phyloP scores from a whole-genome alignment of 441 rosid genomes.

The Populus hybrid region DNA sequence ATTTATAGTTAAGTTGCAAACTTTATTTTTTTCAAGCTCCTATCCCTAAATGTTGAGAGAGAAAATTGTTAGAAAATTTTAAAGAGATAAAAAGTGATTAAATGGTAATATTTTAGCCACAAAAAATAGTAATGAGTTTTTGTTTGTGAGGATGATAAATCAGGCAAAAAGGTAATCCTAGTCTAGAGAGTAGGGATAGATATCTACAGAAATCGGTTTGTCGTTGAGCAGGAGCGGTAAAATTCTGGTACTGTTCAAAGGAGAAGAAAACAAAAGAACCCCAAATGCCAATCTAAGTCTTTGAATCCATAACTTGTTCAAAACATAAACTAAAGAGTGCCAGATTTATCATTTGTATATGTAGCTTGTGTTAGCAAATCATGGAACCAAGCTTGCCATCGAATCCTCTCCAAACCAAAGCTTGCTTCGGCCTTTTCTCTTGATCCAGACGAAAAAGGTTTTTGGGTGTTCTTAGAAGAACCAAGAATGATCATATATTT shows the following conservation, averaged over 20 bases:
- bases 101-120: fast-evolving
- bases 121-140: no score
- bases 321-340: background rate
- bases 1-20: background rate
- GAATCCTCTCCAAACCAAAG: conserved; percentile 46
- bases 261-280: background rate
- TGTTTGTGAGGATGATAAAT: background rate
- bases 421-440: conserved; percentile 50
- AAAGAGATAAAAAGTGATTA: no score
- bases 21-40: background rate
- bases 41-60: background rate
- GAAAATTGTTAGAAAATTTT: no score
- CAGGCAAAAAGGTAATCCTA: background rate
- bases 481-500: background rate
- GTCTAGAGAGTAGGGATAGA: background rate
- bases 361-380: conserved; percentile 48
- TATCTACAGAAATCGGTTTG: background rate
- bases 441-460: background rate
- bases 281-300: background rate
- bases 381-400: conserved; percentile 43
- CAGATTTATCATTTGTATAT: conserved; percentile 35
- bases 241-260: background rate
- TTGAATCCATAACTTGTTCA: background rate
- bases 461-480: background rate
- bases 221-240: background rate